Percentiles rank a stretch among this genome's conserved stretches.
These are phyloP conservation scores for Dianthus caryophyllus DNA, from an alignment of 148 eudicot genomes.

Conservation along the genomic window DNA sequence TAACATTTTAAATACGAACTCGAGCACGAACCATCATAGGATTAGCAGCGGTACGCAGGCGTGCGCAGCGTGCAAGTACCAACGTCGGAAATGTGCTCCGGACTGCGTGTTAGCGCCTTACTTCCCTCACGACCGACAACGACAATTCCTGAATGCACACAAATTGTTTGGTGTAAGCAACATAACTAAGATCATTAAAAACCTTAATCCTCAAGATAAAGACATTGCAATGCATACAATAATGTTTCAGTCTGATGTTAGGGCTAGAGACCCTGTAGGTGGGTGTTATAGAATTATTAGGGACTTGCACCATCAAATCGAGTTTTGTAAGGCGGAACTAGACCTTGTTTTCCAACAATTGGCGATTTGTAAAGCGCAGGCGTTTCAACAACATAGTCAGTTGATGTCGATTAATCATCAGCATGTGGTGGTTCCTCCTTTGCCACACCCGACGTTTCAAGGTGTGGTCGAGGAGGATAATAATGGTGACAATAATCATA, in stretches of 20 bases:
- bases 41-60: slow-evolving; percentile 50
- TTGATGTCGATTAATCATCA: slow-evolving; percentile 7
- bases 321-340: slow-evolving; percentile 42
- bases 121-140: slow-evolving; percentile 67
- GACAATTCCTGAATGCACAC: slow-evolving; percentile 76
- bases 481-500: slow-evolving; percentile 7
- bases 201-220: slow-evolving; percentile 38
- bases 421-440: background rate
- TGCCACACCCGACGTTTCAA: background rate
- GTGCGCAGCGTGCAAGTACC: slow-evolving; percentile 87
- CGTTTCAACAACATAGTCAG: slow-evolving; percentile 23
- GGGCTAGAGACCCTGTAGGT: slow-evolving; percentile 78
- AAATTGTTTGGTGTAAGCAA: slow-evolving; percentile 84
- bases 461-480: background rate
- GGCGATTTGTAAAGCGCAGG: slow-evolving; percentile 44
- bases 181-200: slow-evolving; percentile 63
- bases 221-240: slow-evolving; percentile 81
- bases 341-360: slow-evolving; percentile 59
- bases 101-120: slow-evolving; percentile 77
- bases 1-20: slow-evolving; percentile 12
- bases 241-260: slow-evolving; percentile 59
- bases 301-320: slow-evolving; percentile 41
- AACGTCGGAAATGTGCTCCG: slow-evolving; percentile 65
- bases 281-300: slow-evolving; percentile 62
- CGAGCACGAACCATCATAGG: slow-evolving; percentile 19